Evolutionary conservation across 306 rosid species (phyloP).

Genomic region (Trichosanthes cucumerina): DNA sequence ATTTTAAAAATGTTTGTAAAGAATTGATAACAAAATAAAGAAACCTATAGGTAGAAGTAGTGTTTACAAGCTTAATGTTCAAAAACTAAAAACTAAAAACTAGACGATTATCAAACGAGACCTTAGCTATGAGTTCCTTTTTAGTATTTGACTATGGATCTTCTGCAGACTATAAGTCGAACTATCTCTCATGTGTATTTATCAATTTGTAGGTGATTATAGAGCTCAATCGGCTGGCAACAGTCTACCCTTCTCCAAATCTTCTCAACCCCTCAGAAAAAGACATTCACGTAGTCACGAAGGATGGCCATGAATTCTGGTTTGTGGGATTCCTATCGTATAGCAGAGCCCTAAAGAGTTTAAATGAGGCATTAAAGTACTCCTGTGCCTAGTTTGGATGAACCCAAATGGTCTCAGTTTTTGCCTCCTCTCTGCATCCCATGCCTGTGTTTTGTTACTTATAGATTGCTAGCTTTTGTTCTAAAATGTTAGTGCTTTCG

Average conservation of each 20-base stretch:
- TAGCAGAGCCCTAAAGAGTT: constrained; percentile 52
- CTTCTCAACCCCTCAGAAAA: constrained; percentile 47
- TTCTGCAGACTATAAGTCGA: not conserved
- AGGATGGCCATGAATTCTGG: constrained; percentile 54
- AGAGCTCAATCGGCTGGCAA: constrained; percentile 36
- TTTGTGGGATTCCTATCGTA: constrained; percentile 65
- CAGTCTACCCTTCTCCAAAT: constrained; percentile 33
- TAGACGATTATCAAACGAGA: no score
- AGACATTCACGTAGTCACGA: constrained; percentile 34
- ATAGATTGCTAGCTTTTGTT: not conserved
- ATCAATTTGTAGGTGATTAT: constrained; percentile 36
- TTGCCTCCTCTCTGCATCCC: not conserved
- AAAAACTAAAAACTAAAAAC: no score
- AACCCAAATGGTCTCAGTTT: not conserved
- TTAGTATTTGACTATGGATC: not conserved
- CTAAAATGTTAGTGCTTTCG: not conserved
- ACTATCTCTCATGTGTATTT: not conserved
- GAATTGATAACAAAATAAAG: no score
- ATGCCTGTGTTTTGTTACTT: not conserved
- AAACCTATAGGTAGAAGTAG: no score
- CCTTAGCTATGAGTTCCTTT: not conserved
- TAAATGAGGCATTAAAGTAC: constrained; percentile 27
- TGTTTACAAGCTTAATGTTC: no score
- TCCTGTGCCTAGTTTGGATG: not conserved
- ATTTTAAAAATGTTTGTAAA: no score